phyloP scores from a whole-genome alignment of 306 rosid species.

The Vigna trinervia region DNA sequence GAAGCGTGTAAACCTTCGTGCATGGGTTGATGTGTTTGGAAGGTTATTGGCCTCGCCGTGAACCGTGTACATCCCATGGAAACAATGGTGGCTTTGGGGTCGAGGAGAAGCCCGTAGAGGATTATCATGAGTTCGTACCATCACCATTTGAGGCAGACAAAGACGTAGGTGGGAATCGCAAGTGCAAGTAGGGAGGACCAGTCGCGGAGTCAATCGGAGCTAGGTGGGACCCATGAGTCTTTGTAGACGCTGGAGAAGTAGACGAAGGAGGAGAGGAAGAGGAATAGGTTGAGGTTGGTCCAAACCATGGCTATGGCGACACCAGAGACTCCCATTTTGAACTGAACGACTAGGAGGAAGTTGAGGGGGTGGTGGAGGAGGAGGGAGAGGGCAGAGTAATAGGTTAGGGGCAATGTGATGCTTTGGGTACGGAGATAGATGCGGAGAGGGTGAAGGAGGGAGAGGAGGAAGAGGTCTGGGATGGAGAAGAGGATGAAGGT shows the following conservation, averaged over 20 bases:
- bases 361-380: slow-evolving; percentile 80
- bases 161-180: slow-evolving; percentile 81
- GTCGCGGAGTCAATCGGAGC: slow-evolving; percentile 69
- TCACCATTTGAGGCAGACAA: slow-evolving; percentile 99
- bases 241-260: slow-evolving; percentile 74
- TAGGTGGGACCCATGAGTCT: slow-evolving; percentile 87
- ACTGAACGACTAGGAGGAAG: slow-evolving; percentile 67
- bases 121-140: slow-evolving; percentile 96
- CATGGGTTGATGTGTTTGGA: too few species aligned
- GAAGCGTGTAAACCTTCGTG: too few species aligned
- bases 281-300: slow-evolving; percentile 71
- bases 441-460: slow-evolving; percentile 86
- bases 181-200: slow-evolving; percentile 80
- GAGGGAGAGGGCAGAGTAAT: slow-evolving; percentile 78
- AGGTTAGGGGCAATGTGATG: slow-evolving; percentile 79
- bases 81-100: slow-evolving; percentile 83
- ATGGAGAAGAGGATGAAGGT: slow-evolving; percentile 77
- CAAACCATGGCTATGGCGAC: slow-evolving; percentile 87
- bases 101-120: slow-evolving; percentile 73
- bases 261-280: slow-evolving; percentile 64
- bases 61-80: slow-evolving; percentile 64
- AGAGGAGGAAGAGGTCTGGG: slow-evolving; percentile 87
- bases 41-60: accelerated
- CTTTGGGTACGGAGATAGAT: slow-evolving; percentile 79
- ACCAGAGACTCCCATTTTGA: slow-evolving; percentile 80